Base-by-base conservation (phyloP, 1,284 basidiomycete genomes). In the Hemileccinum hortonii region DNA sequence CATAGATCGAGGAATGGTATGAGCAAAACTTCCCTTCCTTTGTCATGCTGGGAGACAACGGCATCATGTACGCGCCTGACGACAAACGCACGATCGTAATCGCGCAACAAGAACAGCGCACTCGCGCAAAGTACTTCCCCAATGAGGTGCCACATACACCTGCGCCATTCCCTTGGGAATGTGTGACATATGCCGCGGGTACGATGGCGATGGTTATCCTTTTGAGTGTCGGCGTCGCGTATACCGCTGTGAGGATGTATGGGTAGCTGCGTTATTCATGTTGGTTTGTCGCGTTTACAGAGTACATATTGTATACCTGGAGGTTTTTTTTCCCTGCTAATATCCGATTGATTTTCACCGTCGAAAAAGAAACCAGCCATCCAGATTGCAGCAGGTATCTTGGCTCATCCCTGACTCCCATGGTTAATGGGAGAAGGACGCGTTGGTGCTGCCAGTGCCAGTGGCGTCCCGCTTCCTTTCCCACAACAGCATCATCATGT, bases 1-100 rank as follows among this genome's bases (percentile, higher is more conserved):
- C 16, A n/a, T 69, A 94, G 90, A 91, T 97, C 67, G 93, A 96
- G 62, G 84, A 87, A 73, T 97, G 94, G 94, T 85, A 78, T 57
- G 94, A 97, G 70, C 87, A 85, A 62, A 79, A 93, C 72, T 95
- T 90, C 72, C 92, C 92, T 3, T 89, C 91, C 3, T 94, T 94
- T 74, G 82, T 94, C 49, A 60, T 73, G 14, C 65, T 92, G 59
- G 60, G 61, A 44, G 60, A 67, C 30, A 58, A 66, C 36, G 58
- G 70, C 9, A 52, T 68, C 22, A 49, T 48, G 6, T 69, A 57
- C 14, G 56, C 71, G 16, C 49, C 57, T 4, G 51, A 57, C 15
- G 66, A 67, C 44, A 70, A 71, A 37, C 57, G 69, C 22, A 65
- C 67, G 6, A 62, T 55, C 0, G 53, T 71, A 8, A 9, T 53